Evolutionary conservation across 768 basidiomycete species (phyloP).

Genomic region (Boletus coccyginus): DNA sequence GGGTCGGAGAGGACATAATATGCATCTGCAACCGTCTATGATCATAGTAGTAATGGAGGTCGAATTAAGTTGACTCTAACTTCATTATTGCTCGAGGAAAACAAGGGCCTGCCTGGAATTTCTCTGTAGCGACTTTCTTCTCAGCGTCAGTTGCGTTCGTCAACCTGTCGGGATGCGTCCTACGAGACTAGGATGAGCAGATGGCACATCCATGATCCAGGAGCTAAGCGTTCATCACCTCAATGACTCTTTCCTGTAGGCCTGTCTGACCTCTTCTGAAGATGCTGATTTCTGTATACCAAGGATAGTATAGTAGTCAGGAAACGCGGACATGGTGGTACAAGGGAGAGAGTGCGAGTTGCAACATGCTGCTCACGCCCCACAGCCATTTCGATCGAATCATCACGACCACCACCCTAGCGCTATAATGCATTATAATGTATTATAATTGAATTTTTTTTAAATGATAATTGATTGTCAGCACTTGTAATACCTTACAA

Average conservation of each 20-base stretch:
- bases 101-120: conserved; percentile 63
- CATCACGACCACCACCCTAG: no score
- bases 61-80: neutral
- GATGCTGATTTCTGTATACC: conserved; percentile 53
- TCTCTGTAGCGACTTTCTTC: conserved; percentile 73
- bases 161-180: conserved; percentile 88
- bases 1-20: conserved; percentile 91
- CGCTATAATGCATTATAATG: no score
- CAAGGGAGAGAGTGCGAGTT: conserved; percentile 3
- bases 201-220: neutral
- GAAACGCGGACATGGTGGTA: conserved; percentile 65
- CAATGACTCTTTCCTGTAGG: conserved; percentile 78
- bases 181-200: conserved; percentile 32
- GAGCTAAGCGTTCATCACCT: conserved; percentile 39
- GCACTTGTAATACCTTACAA: no score
- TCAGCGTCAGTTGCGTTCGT: conserved; percentile 67
- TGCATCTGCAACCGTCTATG: conserved; percentile 80
- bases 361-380: conserved; percentile 12
- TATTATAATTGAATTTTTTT: no score
- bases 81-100: neutral
- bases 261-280: conserved; percentile 68
- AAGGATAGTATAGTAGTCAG: conserved; percentile 76
- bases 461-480: no score
- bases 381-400: conserved; percentile 2
- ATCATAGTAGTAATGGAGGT: neutral